Evolutionary conservation across 169 alveolate species (phyloP).

Genomic region (Plasmodium malariae): DNA sequence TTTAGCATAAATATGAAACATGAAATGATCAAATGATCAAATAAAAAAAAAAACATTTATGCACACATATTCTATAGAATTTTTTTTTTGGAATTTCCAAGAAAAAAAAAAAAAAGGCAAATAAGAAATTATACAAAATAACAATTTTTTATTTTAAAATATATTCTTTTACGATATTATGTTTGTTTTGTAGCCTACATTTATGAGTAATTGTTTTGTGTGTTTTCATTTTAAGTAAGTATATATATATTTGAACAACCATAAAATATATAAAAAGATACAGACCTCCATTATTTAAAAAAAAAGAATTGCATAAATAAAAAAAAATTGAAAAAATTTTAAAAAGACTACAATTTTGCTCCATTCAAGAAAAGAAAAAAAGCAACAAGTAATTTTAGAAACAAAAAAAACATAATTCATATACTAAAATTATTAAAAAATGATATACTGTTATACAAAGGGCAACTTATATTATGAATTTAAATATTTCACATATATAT

Average conservation of each 20-base stretch:
- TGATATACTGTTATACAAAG: neutral
- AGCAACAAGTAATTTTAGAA: neutral
- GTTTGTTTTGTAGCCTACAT: neutral
- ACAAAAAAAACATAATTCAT: neutral
- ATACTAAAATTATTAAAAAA: neutral
- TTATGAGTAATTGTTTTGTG: neutral
- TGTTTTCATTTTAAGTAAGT: neutral
- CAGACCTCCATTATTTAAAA: neutral
- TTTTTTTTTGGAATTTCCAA: slow-evolving; percentile 20
- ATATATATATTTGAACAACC: neutral
- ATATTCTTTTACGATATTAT: neutral
- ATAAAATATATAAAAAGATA: neutral
- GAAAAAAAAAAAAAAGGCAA: slow-evolving; percentile 16
- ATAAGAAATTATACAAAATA: slow-evolving; percentile 13
- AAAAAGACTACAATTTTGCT: neutral
- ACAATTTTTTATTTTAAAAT: slow-evolving; percentile 14
- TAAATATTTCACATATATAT: too few relatives aligned
- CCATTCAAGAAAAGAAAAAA: neutral
- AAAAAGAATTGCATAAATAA: too few relatives aligned
- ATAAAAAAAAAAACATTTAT: neutral
- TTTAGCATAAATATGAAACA: slow-evolving; percentile 9
- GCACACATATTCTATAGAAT: slow-evolving; percentile 30
- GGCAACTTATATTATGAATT: neutral
- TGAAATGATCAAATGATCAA: slow-evolving; percentile 18
- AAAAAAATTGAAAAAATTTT: too few relatives aligned